Base-by-base conservation (phyloP, 495 filamentous ascomycete species). In the Penicillium psychrofluorescens region DNA sequence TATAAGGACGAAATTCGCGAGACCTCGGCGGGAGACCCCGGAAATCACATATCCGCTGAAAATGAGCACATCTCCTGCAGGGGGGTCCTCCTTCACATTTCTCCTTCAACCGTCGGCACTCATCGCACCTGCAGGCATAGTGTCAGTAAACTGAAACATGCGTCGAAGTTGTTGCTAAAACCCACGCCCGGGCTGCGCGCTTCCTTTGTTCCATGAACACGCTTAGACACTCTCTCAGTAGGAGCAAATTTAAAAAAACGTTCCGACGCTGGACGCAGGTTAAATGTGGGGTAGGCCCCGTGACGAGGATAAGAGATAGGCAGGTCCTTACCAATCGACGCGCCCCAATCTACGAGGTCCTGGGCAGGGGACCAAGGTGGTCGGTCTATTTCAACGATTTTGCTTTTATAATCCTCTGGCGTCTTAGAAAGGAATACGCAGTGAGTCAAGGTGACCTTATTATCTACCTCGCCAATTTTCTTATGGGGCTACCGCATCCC, bases 1-100 rank as follows among this genome's bases (percentile, higher is more conserved):
- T 39, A 40, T 52, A 49, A 8, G 32, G n/a, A 6, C 48, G 49
- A 12, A 48, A 46, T n/a, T 44, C 49, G 10, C 45, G 49, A 15
- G 38, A 38, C 30, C 39, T 47, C 8, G 39, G 39, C 13, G 47
- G 40, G 2, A 43, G 38, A 28, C 37, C 44, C 31, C 50, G 54
- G 34, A 57, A 65, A 15, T 49, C 55, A 48, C 62, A 65, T 41
- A 39, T 43, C 14, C 62, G 52, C 15, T 49, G 54, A 35, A 57
- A 59, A 30, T 53, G 59, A 34, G 50, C 41, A 36, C 62, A 65
- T 33, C 59, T 48, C 29, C 53, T 51, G 42, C 62, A 65, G 9
- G 62, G 59, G 34, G 50, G 40, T 37, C 59, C 56, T n/a, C 59
- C 59, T 43, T 63, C 59, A 40, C 62, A 65, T 39, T 61, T 58